Conservation (phyloP, 164 flowering plant species). For the Aristolochia contorta region DNA sequence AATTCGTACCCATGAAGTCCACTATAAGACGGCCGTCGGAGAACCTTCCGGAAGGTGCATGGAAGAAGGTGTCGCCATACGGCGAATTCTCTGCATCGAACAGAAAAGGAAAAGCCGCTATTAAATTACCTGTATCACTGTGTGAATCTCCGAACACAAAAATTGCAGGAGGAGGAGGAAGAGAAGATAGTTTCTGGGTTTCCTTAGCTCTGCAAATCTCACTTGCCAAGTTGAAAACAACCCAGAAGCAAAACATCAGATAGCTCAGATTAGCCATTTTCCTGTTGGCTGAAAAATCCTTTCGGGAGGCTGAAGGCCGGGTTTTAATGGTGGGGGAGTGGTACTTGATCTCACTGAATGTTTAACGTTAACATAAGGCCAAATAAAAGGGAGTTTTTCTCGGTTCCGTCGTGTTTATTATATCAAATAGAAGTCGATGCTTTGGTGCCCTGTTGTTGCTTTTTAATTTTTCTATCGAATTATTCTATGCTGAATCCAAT, state of each 20-base stretch:
- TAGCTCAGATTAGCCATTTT: slow-evolving; percentile 1
- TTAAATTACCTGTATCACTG: slow-evolving; percentile 49
- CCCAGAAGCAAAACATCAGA: neutral
- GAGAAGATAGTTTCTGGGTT: neutral
- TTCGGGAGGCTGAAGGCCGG: neutral
- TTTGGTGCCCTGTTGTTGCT: no score
- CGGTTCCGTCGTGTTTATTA: no score
- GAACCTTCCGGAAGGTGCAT: slow-evolving; percentile 36
- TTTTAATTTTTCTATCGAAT: no score
- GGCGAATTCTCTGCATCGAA: slow-evolving; percentile 29
- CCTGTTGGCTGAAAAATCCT: neutral
- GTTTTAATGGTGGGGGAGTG: no score
- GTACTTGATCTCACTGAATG: no score
- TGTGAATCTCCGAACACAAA: slow-evolving; percentile 57
- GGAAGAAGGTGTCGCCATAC: slow-evolving; percentile 37
- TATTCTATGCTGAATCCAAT: no score
- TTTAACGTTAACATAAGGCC: no score
- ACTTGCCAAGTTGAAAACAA: slow-evolving; percentile 1
- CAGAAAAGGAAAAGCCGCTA: slow-evolving; percentile 28
- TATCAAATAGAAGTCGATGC: no score
- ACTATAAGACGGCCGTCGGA: slow-evolving; percentile 41
- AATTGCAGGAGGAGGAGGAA: slow-evolving; percentile 12
- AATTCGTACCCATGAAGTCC: slow-evolving; percentile 6
- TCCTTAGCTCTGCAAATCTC: neutral
- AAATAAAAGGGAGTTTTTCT: no score